Evolutionary conservation across 2,329 filamentous ascomycete species (phyloP).

Genomic region (Pseudogymnoascus sp.): DNA sequence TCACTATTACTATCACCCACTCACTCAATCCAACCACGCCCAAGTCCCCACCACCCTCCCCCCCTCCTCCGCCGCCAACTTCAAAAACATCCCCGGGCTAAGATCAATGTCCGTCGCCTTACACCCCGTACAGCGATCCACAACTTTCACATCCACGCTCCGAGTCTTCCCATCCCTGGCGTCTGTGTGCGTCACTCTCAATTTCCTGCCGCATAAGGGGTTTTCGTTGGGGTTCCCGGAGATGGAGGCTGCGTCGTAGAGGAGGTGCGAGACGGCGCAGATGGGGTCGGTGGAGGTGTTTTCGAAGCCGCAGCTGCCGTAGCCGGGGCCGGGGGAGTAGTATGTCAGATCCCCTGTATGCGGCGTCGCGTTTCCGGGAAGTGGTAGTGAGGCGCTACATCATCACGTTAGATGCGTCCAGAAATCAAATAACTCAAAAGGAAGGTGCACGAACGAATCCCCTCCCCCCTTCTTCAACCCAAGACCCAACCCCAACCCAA

Average conservation of each 20-base stretch:
- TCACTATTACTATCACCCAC: background rate
- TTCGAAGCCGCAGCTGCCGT: conserved; percentile 61
- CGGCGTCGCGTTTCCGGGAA: conserved; percentile 41
- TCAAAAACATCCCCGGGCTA: conserved; percentile 34
- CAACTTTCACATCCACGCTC: conserved; percentile 53
- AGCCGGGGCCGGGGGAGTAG: conserved; percentile 50
- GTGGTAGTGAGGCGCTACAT: conserved; percentile 30
- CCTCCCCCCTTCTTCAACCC: conserved; percentile 10
- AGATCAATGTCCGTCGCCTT: conserved; percentile 34
- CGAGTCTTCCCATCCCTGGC: conserved; percentile 39
- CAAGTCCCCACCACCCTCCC: conserved; percentile 31
- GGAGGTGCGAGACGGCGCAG: conserved; percentile 55
- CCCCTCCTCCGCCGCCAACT: conserved; percentile 37
- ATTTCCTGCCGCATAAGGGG: conserved; percentile 55
- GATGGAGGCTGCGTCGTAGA: conserved; percentile 52
- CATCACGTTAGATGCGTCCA: background rate
- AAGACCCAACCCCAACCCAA: conserved; percentile 16
- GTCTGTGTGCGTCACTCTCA: conserved; percentile 49
- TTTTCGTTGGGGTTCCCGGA: conserved; percentile 53
- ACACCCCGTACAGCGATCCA: conserved; percentile 49
- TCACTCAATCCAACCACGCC: conserved; percentile 28
- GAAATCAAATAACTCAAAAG: conserved; percentile 9
- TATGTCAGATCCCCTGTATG: conserved; percentile 61
- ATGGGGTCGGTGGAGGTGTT: conserved; percentile 48
- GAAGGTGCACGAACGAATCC: background rate